A percentile compares a stretch with the other conserved stretches of the same genome.
phyloP scores from a whole-genome alignment of 1,284 basidiomycete species.

The Ceratobasidium theobromae region DNA sequence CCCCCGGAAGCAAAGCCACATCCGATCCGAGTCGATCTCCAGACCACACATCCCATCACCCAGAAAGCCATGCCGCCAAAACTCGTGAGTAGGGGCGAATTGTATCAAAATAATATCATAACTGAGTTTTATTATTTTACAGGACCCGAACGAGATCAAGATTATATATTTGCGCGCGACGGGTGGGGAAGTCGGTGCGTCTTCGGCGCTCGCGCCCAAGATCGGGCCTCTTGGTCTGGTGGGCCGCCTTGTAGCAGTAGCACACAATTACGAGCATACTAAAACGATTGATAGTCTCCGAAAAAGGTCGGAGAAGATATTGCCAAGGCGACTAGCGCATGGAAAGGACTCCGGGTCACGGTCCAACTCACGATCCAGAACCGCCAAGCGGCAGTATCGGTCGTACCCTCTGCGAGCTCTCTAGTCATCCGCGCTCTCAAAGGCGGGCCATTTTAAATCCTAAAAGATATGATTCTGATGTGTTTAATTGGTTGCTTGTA shows the following conservation, averaged over 20 bases:
- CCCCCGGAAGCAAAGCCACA: constrained; percentile 19
- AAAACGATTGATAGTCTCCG: constrained; percentile 69
- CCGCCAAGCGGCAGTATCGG: constrained; percentile 95
- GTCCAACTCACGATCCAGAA: constrained; percentile 99
- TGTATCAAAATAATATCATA: constrained; percentile 8
- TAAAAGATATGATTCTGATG: neutral
- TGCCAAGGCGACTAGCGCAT: constrained; percentile 96
- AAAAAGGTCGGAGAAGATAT: constrained; percentile 99
- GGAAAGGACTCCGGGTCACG: constrained; percentile 99
- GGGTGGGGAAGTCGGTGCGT: constrained; percentile 99
- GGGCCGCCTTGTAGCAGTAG: constrained; percentile 45
- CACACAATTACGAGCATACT: constrained; percentile 3
- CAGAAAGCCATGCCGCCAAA: constrained; percentile 68
- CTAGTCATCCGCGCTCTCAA: constrained; percentile 99
- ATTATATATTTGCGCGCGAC: constrained; percentile 99
- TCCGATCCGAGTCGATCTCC: neutral
- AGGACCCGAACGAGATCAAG: constrained; percentile 94
- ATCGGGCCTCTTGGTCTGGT: constrained; percentile 99
- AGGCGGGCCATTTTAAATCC: constrained; percentile 54
- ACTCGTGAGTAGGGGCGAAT: constrained; percentile 54
- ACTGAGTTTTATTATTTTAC: constrained; percentile 12
- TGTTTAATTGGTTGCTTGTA: too few relatives aligned
- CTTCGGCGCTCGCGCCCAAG: constrained; percentile 98
- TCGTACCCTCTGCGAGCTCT: constrained; percentile 97
- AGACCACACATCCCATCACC: constrained; percentile 34